Conservation (phyloP, 164 flowering plant species). For the Piper longum region DNA sequence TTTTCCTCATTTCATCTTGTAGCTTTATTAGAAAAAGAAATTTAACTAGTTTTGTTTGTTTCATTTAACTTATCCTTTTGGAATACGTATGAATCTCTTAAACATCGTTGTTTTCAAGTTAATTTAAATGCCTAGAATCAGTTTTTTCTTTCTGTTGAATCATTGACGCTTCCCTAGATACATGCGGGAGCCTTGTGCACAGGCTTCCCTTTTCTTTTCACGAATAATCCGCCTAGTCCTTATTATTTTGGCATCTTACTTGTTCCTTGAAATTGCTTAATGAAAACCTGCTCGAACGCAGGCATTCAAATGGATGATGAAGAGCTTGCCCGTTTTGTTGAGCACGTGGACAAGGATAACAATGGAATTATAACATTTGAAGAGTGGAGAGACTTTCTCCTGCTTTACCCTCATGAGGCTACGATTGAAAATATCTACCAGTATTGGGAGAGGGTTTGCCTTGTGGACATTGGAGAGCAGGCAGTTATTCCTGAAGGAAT, state of each 20-base stretch:
- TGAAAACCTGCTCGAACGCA: constrained; percentile 14
- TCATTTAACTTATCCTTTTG: no score
- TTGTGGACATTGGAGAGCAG: constrained; percentile 94
- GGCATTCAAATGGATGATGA: constrained; percentile 90
- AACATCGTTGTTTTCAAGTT: no score
- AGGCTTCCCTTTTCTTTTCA: no score
- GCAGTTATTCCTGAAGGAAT: constrained; percentile 86
- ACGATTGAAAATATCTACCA: constrained; percentile 84
- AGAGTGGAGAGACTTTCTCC: constrained; percentile 97
- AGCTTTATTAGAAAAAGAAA: no score
- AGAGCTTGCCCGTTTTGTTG: constrained; percentile 88
- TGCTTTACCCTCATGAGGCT: constrained; percentile 96
- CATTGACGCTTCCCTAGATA: no score
- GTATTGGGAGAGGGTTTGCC: constrained; percentile 89
- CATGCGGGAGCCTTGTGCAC: no score
- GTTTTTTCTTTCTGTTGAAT: no score
- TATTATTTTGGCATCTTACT: not conserved
- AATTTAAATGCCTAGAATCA: no score
- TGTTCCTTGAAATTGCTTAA: not conserved
- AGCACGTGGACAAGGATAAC: constrained; percentile 92
- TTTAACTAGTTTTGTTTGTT: no score
- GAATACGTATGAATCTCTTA: no score
- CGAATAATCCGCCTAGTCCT: not conserved
- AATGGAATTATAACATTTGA: constrained; percentile 94
- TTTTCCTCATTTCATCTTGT: no score